phyloP scores from a whole-genome alignment of 169 alveolate genomes.

The Plasmodium fragile region DNA sequence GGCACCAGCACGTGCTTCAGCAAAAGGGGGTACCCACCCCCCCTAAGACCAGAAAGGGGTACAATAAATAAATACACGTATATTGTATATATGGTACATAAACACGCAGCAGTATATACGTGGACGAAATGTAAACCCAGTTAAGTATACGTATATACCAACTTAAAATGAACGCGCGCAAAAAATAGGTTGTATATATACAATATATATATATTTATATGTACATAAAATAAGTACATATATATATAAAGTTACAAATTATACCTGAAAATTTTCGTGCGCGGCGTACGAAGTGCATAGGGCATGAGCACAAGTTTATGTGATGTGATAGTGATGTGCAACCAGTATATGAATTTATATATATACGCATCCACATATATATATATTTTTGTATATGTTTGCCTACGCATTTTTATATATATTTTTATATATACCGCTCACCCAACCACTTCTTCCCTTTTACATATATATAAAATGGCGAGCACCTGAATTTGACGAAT shows the following conservation, averaged over 20 bases:
- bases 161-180: background rate
- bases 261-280: background rate
- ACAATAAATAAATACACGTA: conserved; percentile 18
- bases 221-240: background rate
- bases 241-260: background rate
- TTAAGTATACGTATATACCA: background rate
- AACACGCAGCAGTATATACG: background rate
- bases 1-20: background rate
- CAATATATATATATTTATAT: background rate
- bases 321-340: background rate
- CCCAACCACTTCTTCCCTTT: background rate
- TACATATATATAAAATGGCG: background rate
- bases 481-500: background rate
- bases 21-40: background rate
- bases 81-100: conserved; percentile 14
- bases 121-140: background rate
- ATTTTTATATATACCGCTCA: background rate
- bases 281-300: background rate
- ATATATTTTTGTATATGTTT: background rate
- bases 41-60: no score
- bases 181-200: background rate
- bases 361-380: background rate
- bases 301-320: background rate
- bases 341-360: background rate
- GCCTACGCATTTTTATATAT: background rate